Evolutionary conservation across 768 basidiomycete genomes (phyloP), one percentile per base, ranked within the genome.

Genomic region (Xerocomus spinulosus): DNA sequence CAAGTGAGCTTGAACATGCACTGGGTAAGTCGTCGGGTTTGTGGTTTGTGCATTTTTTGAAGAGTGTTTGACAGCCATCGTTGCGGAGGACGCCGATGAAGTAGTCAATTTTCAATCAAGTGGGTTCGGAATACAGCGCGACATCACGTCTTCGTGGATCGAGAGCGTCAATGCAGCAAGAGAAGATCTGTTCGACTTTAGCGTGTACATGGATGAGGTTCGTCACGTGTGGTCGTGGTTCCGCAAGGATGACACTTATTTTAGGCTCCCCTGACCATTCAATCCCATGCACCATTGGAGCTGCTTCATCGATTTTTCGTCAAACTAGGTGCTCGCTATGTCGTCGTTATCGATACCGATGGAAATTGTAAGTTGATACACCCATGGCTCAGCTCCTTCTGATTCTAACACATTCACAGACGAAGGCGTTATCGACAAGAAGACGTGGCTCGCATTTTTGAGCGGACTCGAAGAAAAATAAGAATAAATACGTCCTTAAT

Each of bases 1-100:
- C 83, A 24, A 94, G 85, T 58, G 96, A 99, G 67, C 78, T 99
- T 13, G 92, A 96, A 59, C 92, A 98, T 66, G 93, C 91, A 5
- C 70, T 99, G 4, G 79, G 88, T 92, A 65, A 45, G 83, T 74
- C 17, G 18, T 42, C 29, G 18, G 24, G 45, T 24, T 35, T 21
- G n/a, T 46, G 12, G 20, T 41, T 12, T 24, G 5, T 42, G 12
- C 12, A 7, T 24, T 21, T 38, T 12, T n/a, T 50, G 37, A 51
- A 36, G 42, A 38, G 9, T 8, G 5, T 48, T 33, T 39, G 44
- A n/a, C 55, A 91, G 87, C 77, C 48, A 76, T 89, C 33, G 81
- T 92, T n/a, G 80, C 84, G 9, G 84, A 88, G 54, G 77, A 83
- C 29, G 78, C 81, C 4, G 79, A 88, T 18, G 79, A 79, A 23